Conservation (phyloP, 148 eudicot species). For the Spergularia bocconei region DNA sequence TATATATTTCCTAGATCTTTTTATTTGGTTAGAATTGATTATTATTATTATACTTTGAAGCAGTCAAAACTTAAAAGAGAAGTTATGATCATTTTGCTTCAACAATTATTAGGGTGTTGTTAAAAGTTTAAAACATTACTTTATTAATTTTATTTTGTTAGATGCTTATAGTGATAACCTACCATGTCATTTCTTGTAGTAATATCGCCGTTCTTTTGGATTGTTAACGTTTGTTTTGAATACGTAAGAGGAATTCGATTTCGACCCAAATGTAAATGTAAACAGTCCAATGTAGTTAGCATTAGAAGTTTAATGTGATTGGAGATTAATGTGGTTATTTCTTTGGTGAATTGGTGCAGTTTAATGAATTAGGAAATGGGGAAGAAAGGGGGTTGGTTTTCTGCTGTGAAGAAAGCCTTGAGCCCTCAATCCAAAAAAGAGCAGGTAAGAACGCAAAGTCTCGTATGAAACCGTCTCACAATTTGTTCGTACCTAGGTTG, state of each 20-base stretch:
- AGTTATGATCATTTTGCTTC: not conserved
- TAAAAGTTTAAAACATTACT: not conserved
- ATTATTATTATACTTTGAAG: conserved; percentile 12
- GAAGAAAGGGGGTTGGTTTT: conserved; percentile 70
- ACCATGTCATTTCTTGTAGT: not conserved
- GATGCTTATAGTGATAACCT: not conserved
- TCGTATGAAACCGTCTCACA: too few relatives aligned
- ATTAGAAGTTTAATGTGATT: not conserved
- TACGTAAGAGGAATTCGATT: too few relatives aligned
- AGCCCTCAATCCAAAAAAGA: conserved; percentile 62
- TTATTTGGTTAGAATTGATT: not conserved
- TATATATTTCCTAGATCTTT: conserved; percentile 15
- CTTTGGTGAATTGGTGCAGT: conserved; percentile 2
- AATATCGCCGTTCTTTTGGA: too few relatives aligned
- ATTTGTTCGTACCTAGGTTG: too few relatives aligned
- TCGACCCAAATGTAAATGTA: too few relatives aligned
- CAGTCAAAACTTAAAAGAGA: conserved; percentile 12
- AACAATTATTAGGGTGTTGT: not conserved
- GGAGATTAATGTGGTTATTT: not conserved
- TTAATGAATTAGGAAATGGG: conserved; percentile 59
- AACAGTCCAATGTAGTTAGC: too few relatives aligned
- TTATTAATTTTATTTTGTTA: too few relatives aligned
- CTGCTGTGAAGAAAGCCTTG: conserved; percentile 71
- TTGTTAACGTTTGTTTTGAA: too few relatives aligned
- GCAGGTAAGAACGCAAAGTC: conserved; percentile 33